A percentile compares a stretch with the other conserved stretches of the same genome.
These are phyloP conservation scores for Bacterosira constricta DNA, from an alignment of 108 stramenopile genomes.

Conservation along the genomic window DNA sequence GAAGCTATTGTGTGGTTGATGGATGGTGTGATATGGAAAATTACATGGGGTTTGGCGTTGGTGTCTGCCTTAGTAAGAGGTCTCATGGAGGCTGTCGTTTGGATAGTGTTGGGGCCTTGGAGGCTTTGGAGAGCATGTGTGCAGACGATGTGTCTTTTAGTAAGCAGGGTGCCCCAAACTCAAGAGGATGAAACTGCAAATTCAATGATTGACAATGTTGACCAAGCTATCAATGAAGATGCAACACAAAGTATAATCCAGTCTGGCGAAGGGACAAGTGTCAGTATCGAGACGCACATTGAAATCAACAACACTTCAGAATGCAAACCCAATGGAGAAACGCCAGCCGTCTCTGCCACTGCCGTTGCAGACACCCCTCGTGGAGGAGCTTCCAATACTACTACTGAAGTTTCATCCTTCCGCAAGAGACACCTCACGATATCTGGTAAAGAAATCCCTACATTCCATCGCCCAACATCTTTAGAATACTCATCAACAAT, in stretches of 20 bases:
- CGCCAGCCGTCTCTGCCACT: conserved; percentile 26
- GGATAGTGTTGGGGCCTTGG: conserved; percentile 25
- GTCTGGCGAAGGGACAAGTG: not conserved
- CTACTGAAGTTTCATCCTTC: conserved; percentile 1
- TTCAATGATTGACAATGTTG: not conserved
- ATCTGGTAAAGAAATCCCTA: conserved; percentile 31
- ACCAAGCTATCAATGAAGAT: not conserved
- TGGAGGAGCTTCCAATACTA: conserved; percentile 21
- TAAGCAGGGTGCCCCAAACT: not conserved
- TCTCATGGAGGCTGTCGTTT: conserved; percentile 11
- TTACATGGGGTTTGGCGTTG: conserved; percentile 29
- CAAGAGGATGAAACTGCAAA: not conserved
- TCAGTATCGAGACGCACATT: conserved; percentile 14
- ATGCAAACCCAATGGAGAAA: not conserved
- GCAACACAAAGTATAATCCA: not conserved
- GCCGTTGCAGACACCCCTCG: conserved; percentile 32
- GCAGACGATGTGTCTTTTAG: conserved; percentile 1
- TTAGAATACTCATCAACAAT: conserved; percentile 56
- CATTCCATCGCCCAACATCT: conserved; percentile 36
- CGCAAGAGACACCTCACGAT: conserved; percentile 35
- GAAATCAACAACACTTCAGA: conserved; percentile 16
- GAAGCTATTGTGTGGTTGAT: conserved; percentile 66
- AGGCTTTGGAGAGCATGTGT: conserved; percentile 10
- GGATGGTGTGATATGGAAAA: conserved; percentile 33
- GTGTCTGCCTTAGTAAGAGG: conserved; percentile 27